These are phyloP conservation scores for Fonsecaea erecta DNA, from an alignment of 2,329 filamentous ascomycete species.

Conservation along the genomic window DNA sequence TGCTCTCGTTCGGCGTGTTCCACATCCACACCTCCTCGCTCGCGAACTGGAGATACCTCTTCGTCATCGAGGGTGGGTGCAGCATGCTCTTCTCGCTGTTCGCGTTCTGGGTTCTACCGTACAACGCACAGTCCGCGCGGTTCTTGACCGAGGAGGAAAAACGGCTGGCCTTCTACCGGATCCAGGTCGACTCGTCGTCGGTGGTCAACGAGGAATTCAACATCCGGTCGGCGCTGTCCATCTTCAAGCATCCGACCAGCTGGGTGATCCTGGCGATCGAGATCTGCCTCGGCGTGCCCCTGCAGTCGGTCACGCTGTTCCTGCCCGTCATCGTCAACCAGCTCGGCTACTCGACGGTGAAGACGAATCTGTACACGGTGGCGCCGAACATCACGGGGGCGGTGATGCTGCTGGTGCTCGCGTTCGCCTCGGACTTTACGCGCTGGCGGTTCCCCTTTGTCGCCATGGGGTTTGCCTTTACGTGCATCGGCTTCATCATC, in stretches of 20 bases:
- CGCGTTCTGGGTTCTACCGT: slow-evolving; percentile 71
- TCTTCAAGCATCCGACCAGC: slow-evolving; percentile 60
- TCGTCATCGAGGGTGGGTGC: slow-evolving; percentile 61
- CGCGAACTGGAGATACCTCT: slow-evolving; percentile 58
- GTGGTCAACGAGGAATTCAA: slow-evolving; percentile 62
- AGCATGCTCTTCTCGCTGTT: slow-evolving; percentile 68
- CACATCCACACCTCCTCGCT: slow-evolving; percentile 58
- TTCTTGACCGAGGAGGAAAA: slow-evolving; percentile 72
- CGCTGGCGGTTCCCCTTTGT: slow-evolving; percentile 76
- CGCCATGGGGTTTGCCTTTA: slow-evolving; percentile 72
- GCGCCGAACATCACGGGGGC: slow-evolving; percentile 78
- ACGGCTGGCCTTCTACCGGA: slow-evolving; percentile 71
- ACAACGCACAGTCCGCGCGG: slow-evolving; percentile 64
- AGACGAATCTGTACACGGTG: slow-evolving; percentile 80
- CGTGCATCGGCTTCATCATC: slow-evolving; percentile 78
- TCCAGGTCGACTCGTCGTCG: slow-evolving; percentile 74
- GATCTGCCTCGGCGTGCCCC: slow-evolving; percentile 63
- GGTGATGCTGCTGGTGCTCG: slow-evolving; percentile 71
- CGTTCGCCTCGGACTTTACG: slow-evolving; percentile 70
- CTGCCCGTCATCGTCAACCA: slow-evolving; percentile 62
- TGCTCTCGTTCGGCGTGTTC: slow-evolving; percentile 66
- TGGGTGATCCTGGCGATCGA: slow-evolving; percentile 62
- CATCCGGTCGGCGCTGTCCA: slow-evolving; percentile 56
- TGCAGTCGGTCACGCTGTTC: slow-evolving; percentile 63
- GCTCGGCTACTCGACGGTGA: slow-evolving; percentile 60